phyloP scores from a whole-genome alignment of 176 grass and related monocot species.

The Carex parvula region DNA sequence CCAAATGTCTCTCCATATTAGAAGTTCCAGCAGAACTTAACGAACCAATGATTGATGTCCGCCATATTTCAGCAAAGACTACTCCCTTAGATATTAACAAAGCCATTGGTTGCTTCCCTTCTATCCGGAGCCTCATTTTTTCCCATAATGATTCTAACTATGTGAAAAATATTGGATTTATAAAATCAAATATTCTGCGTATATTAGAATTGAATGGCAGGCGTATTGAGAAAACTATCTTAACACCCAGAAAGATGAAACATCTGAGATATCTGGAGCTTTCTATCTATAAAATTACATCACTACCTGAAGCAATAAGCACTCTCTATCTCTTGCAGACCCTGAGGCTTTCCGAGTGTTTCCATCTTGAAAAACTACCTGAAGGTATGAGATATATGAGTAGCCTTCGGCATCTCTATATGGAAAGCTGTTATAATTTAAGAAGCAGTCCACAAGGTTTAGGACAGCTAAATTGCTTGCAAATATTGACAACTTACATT shows the following conservation, averaged over 20 bases:
- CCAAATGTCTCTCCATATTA: background rate
- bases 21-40: conserved; percentile 7
- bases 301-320: background rate
- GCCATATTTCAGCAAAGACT: background rate
- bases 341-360: no score
- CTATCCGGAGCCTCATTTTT: background rate
- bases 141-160: background rate
- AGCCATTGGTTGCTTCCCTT: background rate
- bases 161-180: conserved; percentile 20
- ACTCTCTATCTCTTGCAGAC: no score
- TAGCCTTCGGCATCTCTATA: no score
- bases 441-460: no score
- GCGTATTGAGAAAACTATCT: background rate
- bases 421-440: no score
- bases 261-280: conserved; percentile 20
- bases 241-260: conserved; percentile 12
- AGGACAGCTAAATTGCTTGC: background rate
- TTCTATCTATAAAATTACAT: background rate
- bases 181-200: conserved; percentile 11
- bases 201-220: background rate
- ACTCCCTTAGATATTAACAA: background rate
- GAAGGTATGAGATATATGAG: no score
- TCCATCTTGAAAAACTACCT: fast-evolving
- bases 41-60: background rate
- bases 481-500: background rate